Base-by-base conservation (phyloP, 1,284 basidiomycete species). In the Boletus semigastroideus region DNA sequence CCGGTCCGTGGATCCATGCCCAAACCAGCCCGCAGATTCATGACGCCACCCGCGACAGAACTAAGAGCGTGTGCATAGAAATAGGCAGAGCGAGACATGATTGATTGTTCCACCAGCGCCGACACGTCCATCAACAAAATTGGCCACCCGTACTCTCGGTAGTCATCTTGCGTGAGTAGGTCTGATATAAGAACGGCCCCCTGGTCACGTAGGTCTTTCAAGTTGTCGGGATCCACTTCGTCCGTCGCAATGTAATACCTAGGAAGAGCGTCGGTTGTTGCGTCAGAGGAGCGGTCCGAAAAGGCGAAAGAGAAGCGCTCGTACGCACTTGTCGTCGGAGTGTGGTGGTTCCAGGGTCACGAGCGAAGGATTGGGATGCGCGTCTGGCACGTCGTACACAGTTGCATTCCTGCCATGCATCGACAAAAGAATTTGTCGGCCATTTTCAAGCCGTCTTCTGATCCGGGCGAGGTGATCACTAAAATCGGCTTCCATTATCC, bases 191-290 rank as follows among this genome's bases (percentile, higher is more conserved):
- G 58, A 17, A 79, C 44, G 1, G 68, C 77, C 22, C 74, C 73
- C 28, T 68, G 61, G 0, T 64, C 59, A 20, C 64, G 59, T 25
- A 77, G 63, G 53, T 71, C 69, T 5, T 63, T 30, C 14, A 79
- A 60, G 9, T 68, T 69, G 0, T 58, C 56, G 0, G 65, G 59
- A 48, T 71, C 64, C 17, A 74, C 70, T 51, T 79, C 78, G 48
- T 78, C 78, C 10, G 78, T 78, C 1, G 78, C 77, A 17, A 79
- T 65, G 58, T 74, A 79, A 57, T 72, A 78, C 22, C 77, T 70
- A 40, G 64, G 22, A 14, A 19, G 64, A 25, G 16, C 19, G 17
- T 31, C n/a, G 44, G 40, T 5, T n/a, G 9, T 39, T 39, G 5
- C 38, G 20, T 41, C 27, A 7, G 20, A n/a, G 16, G 16, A 10